Conservation (phyloP, 257 asterid genomes). For the Plantago ovata region DNA sequence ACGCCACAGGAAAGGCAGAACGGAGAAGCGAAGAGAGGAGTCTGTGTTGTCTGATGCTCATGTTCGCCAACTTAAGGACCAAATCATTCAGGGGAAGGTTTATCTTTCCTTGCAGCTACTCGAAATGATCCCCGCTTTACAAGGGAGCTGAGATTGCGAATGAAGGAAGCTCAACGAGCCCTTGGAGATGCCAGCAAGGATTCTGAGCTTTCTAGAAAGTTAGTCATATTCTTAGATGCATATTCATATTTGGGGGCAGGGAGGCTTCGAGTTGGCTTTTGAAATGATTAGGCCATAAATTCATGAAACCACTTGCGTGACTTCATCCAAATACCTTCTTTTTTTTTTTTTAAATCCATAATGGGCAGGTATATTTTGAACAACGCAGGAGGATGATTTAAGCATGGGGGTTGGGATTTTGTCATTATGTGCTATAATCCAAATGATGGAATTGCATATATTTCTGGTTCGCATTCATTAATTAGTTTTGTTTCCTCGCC, state of each 20-base stretch:
- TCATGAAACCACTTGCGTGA: no score
- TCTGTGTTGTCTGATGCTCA: constrained; percentile 43
- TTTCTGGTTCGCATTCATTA: no score
- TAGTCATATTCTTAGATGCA: constrained; percentile 21
- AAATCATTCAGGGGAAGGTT: constrained; percentile 62
- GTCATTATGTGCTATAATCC: no score
- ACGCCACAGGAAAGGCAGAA: constrained; percentile 33
- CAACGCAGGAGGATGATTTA: no score
- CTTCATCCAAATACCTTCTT: not conserved
- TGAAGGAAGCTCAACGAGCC: constrained; percentile 69
- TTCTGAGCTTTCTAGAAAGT: constrained; percentile 77
- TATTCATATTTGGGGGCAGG: not conserved
- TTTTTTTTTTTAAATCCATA: not conserved
- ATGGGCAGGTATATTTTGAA: no score
- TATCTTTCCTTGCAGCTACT: constrained; percentile 79
- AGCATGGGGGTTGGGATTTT: no score
- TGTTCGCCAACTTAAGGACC: constrained; percentile 77
- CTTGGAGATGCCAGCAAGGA: constrained; percentile 85
- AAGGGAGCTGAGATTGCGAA: constrained; percentile 81
- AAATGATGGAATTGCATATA: no score
- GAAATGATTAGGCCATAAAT: constrained; percentile 2
- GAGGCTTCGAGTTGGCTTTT: not conserved
- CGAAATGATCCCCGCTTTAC: constrained; percentile 65
- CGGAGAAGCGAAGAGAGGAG: constrained; percentile 40
- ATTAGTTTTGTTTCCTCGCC: no score